phyloP scores from a whole-genome alignment of 257 asterid genomes.

The Solanum virginianum region DNA sequence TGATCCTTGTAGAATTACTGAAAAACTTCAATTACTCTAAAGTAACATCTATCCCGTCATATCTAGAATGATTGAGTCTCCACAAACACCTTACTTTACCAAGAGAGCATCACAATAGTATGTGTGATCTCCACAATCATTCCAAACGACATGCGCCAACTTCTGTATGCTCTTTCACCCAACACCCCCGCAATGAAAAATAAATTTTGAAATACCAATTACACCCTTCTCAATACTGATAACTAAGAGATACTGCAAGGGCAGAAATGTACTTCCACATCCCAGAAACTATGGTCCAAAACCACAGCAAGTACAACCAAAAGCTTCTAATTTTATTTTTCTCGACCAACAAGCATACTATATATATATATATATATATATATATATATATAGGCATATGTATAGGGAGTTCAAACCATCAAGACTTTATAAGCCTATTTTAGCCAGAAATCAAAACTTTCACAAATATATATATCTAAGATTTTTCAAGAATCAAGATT shows the following conservation, averaged over 20 bases:
- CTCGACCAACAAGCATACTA: background rate
- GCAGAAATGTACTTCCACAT: background rate
- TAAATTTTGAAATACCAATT: background rate
- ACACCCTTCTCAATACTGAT: background rate
- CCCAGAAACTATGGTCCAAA: background rate
- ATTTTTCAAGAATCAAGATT: background rate
- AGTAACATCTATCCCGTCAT: too few species aligned
- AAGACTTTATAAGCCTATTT: background rate
- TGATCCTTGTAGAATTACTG: too few species aligned
- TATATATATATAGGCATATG: background rate
- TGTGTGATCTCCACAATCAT: background rate
- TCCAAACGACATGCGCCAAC: background rate
- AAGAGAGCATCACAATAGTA: too few species aligned
- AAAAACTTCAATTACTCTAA: too few species aligned
- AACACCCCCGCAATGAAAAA: background rate
- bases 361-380: background rate
- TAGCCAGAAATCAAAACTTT: background rate
- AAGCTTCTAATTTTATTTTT: background rate
- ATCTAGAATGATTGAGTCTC: too few species aligned
- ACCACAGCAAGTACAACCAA: background rate
- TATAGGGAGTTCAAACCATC: background rate
- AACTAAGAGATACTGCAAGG: background rate
- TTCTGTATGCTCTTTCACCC: background rate
- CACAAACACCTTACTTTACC: too few species aligned
- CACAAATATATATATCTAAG: background rate